Conservation (phyloP, 371 early-diverging fungal genomes). For the Apophysomyces trapeziformis region DNA sequence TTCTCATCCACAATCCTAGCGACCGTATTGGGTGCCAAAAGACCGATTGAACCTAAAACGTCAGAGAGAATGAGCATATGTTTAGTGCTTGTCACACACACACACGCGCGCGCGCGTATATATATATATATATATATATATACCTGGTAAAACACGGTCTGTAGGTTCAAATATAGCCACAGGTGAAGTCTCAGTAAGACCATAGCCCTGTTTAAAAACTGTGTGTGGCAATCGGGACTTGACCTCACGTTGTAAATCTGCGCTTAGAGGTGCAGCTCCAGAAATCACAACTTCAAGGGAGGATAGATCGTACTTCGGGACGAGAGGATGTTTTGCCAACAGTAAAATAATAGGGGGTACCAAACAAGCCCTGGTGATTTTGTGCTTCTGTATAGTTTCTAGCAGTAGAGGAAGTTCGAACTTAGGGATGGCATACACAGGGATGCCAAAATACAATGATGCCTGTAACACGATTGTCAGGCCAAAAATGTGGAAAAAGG, state of each 20-base stretch:
- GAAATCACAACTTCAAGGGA: slow-evolving; percentile 63
- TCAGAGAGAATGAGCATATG: neutral
- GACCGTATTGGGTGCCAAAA: slow-evolving; percentile 67
- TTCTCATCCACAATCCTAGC: slow-evolving; percentile 69
- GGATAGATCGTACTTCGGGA: slow-evolving; percentile 68
- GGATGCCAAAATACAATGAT: slow-evolving; percentile 36
- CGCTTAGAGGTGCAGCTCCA: slow-evolving; percentile 86
- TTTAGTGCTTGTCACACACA: neutral
- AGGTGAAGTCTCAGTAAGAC: slow-evolving; percentile 72
- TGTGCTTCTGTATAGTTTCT: slow-evolving; percentile 64
- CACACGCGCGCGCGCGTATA: neutral
- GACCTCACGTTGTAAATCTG: slow-evolving; percentile 30
- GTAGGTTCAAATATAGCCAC: slow-evolving; percentile 27
- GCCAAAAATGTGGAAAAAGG: slow-evolving; percentile 87
- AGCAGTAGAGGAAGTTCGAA: slow-evolving; percentile 68
- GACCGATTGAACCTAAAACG: slow-evolving; percentile 67
- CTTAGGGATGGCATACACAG: slow-evolving; percentile 64
- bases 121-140: slow-evolving; percentile 1
- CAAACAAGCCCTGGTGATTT: slow-evolving; percentile 71
- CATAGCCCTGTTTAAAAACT: slow-evolving; percentile 64
- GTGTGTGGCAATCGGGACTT: neutral
- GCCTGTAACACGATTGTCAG: slow-evolving; percentile 42
- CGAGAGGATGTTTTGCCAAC: slow-evolving; percentile 68
- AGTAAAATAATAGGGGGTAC: slow-evolving; percentile 77
- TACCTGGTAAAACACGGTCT: slow-evolving; percentile 23